Percentiles rank a stretch among this genome's conserved stretches.
Conservation (phyloP, 768 basidiomycete genomes). For the Pisolithus microcarpus region DNA sequence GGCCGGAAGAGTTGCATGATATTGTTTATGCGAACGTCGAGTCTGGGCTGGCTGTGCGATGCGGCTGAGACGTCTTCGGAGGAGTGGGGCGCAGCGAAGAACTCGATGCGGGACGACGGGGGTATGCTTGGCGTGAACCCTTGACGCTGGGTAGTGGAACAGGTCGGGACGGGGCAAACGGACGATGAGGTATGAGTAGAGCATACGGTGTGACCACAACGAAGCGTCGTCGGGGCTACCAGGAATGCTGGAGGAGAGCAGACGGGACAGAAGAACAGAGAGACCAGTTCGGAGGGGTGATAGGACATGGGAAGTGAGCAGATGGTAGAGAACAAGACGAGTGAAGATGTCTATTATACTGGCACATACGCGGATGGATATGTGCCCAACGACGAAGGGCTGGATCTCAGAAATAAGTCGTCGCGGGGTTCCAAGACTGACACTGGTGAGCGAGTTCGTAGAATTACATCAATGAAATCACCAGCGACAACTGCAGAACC, state of each 20-base stretch:
- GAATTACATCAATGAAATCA: conserved; percentile 2
- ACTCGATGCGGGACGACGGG: conserved; percentile 28
- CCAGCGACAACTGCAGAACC: not conserved
- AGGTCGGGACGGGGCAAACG: conserved; percentile 32
- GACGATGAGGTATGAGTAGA: conserved; percentile 38
- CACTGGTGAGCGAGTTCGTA: conserved; percentile 2
- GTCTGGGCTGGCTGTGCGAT: not conserved
- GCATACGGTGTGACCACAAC: conserved; percentile 83
- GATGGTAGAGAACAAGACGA: not conserved
- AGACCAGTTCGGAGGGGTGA: conserved; percentile 21
- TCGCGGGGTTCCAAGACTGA: conserved; percentile 7
- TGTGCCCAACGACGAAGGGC: not conserved
- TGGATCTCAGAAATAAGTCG: conserved; percentile 12
- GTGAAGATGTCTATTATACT: not conserved
- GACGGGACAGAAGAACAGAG: conserved; percentile 47
- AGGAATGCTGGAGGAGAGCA: conserved; percentile 37
- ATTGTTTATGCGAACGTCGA: conserved; percentile 56
- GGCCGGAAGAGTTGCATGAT: conserved; percentile 39
- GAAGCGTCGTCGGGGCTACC: conserved; percentile 47
- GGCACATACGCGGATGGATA: conserved; percentile 1
- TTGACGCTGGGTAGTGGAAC: conserved; percentile 16
- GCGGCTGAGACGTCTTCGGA: not conserved
- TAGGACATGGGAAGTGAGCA: conserved; percentile 15
- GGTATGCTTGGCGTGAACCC: conserved; percentile 34
- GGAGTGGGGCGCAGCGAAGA: conserved; percentile 31